A percentile compares a stretch with the other conserved stretches of the same genome.
phyloP scores from a whole-genome alignment of 2,329 filamentous ascomycete genomes.

The Pestalotiopsis fici region DNA sequence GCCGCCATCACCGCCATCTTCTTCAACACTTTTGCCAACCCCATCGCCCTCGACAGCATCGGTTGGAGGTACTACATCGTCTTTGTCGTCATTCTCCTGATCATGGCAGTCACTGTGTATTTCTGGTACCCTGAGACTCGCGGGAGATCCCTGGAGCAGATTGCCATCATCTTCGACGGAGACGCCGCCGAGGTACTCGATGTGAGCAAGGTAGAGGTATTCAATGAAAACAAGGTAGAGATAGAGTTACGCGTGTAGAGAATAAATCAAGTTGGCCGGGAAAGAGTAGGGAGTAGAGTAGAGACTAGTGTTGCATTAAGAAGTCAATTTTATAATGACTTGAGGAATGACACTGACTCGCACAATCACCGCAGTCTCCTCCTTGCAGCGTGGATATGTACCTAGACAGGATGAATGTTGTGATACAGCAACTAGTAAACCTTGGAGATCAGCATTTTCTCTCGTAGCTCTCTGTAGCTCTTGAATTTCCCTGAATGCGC shows the following conservation, averaged over 20 bases:
- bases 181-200: not conserved
- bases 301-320: no score
- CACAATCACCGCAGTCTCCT: no score
- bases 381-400: no score
- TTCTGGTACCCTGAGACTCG: conserved; percentile 31
- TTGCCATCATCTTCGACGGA: conserved; percentile 16
- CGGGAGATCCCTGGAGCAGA: conserved; percentile 20
- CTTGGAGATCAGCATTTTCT: no score
- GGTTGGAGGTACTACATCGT: conserved; percentile 46
- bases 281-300: no score
- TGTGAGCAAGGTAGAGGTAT: not conserved
- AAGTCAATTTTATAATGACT: no score
- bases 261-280: no score
- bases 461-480: no score
- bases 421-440: no score
- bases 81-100: conserved; percentile 34
- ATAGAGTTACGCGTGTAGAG: not conserved
- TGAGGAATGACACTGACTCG: no score
- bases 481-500: no score
- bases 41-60: conserved; percentile 40
- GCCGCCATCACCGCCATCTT: conserved; percentile 8
- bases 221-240: not conserved
- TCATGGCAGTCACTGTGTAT: conserved; percentile 28
- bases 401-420: no score
- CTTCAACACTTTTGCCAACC: conserved; percentile 39